A percentile compares a stretch with the other conserved stretches of the same genome.
phyloP scores from a whole-genome alignment of 306 rosid species.

The Glycine latifolia region DNA sequence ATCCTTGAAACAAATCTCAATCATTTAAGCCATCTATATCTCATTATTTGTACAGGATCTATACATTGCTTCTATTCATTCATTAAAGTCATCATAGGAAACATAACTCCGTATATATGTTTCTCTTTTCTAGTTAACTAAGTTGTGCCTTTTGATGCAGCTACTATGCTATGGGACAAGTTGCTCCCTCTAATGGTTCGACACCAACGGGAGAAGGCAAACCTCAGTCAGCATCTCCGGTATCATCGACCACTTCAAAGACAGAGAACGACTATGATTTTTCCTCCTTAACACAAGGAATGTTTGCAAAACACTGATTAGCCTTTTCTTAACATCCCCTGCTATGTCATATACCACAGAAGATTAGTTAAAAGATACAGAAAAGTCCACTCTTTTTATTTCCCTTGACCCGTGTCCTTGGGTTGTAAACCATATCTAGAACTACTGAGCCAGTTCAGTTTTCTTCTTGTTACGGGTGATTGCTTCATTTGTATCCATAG shows the following conservation, averaged over 20 bases:
- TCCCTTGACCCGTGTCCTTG: conserved; percentile 52
- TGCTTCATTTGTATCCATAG: conserved; percentile 68
- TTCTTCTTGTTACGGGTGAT: conserved; percentile 50
- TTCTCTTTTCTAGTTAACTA: background rate
- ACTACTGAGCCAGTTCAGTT: conserved; percentile 63
- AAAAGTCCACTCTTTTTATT: conserved; percentile 45
- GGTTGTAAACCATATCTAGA: conserved; percentile 77
- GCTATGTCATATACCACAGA: conserved; percentile 54
- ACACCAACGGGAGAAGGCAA: conserved; percentile 46
- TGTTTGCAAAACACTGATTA: conserved; percentile 76
- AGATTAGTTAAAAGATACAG: conserved; percentile 58
- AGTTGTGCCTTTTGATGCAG: conserved; percentile 54
- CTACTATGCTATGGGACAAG: conserved; percentile 62
- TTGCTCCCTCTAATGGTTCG: conserved; percentile 62
- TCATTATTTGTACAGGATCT: conserved; percentile 1
- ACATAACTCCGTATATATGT: no score
- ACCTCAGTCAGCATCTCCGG: conserved; percentile 60
- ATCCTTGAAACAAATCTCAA: conserved; percentile 28
- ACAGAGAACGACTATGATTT: conserved; percentile 78
- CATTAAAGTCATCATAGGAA: no score
- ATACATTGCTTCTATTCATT: no score
- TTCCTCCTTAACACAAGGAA: conserved; percentile 88
- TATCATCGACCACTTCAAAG: conserved; percentile 58
- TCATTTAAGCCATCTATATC: background rate
- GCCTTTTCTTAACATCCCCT: conserved; percentile 39